Base-by-base conservation (phyloP, 768 basidiomycete species). In the Mycena galericulata region DNA sequence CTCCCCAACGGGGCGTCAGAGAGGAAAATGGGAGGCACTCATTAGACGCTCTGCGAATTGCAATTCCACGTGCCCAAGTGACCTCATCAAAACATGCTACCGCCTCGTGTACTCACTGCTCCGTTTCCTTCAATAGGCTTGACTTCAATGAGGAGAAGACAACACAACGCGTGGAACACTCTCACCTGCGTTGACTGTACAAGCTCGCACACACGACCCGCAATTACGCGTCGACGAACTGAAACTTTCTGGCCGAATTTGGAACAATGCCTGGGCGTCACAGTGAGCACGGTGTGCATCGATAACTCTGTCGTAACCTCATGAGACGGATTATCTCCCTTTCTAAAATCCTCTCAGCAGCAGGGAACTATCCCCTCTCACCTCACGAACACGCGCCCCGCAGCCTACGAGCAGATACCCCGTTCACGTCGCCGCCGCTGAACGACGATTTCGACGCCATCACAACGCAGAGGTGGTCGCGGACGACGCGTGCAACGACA, bases 381-480 rank as follows among this genome's bases (percentile, higher is more conserved):
- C 76, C 83, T n/a, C 79, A 81, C 65, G 79, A 75, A 66, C 72
- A 79, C 34, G 81, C 46, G 32, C 30, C n/a, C n/a, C n/a, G 80
- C 22, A 73, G 80, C 62, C 74, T 82, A 22, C 78, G 82, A 27
- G 82, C 79, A 27, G 79, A 76, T 36, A 77, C 82, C 18, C 80
- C 84, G 0, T 79, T 79, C 8, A 80, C 81, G 29, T 81, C 80
- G n/a, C 68, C 79, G 24, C 80, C 82, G 15, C 76, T 82, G 34
- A 77, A 79, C 40, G 82, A 84, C 54, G 78, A 84, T 62, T 84
- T 83, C 56, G 83, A 85, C 68, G 82, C 79, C 30, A 69, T 76
- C 38, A 81, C 75, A 49, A n/a, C n/a, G n/a, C 70, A 64, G 56
- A 24, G 65, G n/a, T 70, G 62, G 60, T 61, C 65, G 47, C 29